phyloP scores from a whole-genome alignment of 441 rosid genomes.

The Euphorbia schlechtendalii region DNA sequence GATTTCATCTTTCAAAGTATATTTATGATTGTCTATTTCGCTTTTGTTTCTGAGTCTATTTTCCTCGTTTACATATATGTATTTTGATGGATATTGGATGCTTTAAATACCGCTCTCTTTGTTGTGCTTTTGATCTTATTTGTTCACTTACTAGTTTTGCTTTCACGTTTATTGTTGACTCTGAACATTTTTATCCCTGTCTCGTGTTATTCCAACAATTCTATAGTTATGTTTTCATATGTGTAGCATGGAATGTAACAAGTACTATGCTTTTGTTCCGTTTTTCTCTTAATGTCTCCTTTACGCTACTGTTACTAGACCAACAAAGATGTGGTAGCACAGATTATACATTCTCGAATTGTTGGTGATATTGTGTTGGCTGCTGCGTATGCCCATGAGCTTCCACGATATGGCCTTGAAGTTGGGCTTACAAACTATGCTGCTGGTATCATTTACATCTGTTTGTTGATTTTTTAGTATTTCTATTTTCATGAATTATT shows the following conservation, averaged over 20 bases:
- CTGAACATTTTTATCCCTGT: background rate
- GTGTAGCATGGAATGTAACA: background rate
- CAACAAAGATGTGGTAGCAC: constrained; percentile 69
- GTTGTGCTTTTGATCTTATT: background rate
- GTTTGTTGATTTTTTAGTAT: background rate
- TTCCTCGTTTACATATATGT: background rate
- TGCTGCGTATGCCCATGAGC: constrained; percentile 79
- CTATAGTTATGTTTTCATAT: background rate
- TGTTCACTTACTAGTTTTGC: background rate
- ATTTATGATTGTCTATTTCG: background rate
- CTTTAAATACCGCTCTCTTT: background rate
- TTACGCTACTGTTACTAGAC: constrained; percentile 30
- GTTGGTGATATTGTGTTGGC: constrained; percentile 73
- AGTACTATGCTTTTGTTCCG: background rate
- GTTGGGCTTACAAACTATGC: constrained; percentile 85
- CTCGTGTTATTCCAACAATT: background rate
- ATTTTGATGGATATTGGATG: background rate
- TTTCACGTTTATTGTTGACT: background rate
- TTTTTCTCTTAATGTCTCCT: background rate
- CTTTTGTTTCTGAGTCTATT: background rate
- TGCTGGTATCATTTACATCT: constrained; percentile 40
- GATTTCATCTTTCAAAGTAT: background rate
- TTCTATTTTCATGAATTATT: background rate
- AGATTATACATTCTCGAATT: constrained; percentile 58
- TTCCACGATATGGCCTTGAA: constrained; percentile 67